phyloP scores from a whole-genome alignment of 331 rosid genomes.

The Prunus yedoensis region DNA sequence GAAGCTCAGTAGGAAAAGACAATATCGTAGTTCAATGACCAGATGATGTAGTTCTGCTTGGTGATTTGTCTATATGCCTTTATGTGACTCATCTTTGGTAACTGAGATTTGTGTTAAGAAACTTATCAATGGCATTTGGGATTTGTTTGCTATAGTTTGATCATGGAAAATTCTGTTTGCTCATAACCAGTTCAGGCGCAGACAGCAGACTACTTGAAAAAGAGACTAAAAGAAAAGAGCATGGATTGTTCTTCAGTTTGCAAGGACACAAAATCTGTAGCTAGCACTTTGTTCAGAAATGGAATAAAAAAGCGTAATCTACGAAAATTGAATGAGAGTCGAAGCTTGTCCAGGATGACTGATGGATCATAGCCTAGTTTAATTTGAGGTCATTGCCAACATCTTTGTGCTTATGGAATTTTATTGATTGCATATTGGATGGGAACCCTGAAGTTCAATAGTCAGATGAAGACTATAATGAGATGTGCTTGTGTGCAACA shows the following conservation, averaged over 20 bases:
- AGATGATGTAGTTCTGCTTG: background rate
- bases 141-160: slow-evolving; percentile 11
- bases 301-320: slow-evolving; percentile 69
- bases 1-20: background rate
- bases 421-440: background rate
- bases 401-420: background rate
- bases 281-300: slow-evolving; percentile 64
- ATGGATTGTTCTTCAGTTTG: slow-evolving; percentile 22
- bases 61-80: background rate
- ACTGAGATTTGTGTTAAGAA: background rate
- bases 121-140: background rate
- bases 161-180: slow-evolving; percentile 14
- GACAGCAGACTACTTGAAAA: slow-evolving; percentile 62
- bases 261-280: slow-evolving; percentile 42
- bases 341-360: slow-evolving; percentile 32
- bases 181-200: slow-evolving; percentile 66
- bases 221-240: slow-evolving; percentile 43
- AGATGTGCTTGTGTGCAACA: background rate
- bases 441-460: background rate
- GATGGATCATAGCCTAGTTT: slow-evolving; percentile 16
- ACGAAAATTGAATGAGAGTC: slow-evolving; percentile 45
- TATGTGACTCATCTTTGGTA: background rate
- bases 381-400: slow-evolving; percentile 19
- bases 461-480: background rate
- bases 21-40: background rate